Evolutionary conservation across 2,329 filamentous ascomycete species (phyloP), one percentile per base, ranked within the genome.

Genomic region (Zasmidium cellare): DNA sequence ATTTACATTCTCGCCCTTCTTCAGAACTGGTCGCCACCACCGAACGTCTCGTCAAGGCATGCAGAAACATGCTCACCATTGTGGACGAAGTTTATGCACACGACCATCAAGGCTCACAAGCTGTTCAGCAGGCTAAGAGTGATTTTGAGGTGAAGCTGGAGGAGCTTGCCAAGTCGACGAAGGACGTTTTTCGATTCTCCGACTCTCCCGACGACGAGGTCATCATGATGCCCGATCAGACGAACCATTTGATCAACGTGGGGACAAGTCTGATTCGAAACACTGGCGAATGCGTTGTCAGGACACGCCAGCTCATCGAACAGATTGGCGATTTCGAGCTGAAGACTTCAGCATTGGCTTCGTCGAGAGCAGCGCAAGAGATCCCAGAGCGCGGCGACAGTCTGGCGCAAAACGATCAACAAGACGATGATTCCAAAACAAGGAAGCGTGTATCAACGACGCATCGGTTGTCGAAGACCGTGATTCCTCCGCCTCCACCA

Each of bases 1-100:
- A 97, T 74, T 81, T 97, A 59, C 92, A 97, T 72, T 94, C 92
- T n/a, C 88, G 94, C 61, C 94, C 92, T 7, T 88, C 91, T 9
- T 85, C 89, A 1, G 92, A 96, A 72, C 82, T 97, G 50, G 86
- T 92, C 28, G 77, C 87, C 11, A 92, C 90, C 16, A 93, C 96
- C 49, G 88, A 90, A 70, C 88, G 93, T 71, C 91, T 92, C 9
- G 90, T 92, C 9, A 82, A 86, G 7, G 92, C 92, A 2, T 96
- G 92, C 62, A 87, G 88, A 48, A 85, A 88, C 64, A 81, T 97
- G 50, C 80, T 97, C 51, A 82, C 85, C 16, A 86, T 97, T 11
- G 84, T 97, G 11, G 90, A 96, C 68, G 85, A 88, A 56, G 87
- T 97, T 65, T 91, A 89, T 74, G 85, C 87, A 55, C 90, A 92